These are phyloP conservation scores for Ogataea nonfermentans DNA, from an alignment of 805 yeast genomes.

Conservation along the genomic window DNA sequence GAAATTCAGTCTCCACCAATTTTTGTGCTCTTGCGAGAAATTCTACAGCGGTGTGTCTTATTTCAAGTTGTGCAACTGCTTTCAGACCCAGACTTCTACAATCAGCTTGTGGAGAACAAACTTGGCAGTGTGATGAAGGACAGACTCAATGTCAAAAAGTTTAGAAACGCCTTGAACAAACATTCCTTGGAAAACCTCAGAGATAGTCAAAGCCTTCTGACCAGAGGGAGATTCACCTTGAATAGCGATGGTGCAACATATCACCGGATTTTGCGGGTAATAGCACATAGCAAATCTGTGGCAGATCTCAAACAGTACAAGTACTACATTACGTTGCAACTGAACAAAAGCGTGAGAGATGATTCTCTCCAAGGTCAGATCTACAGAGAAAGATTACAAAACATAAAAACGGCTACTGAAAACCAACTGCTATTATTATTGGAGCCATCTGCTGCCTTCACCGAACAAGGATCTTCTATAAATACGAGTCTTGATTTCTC, in stretches of 20 bases:
- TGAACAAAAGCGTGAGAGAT: constrained; percentile 39
- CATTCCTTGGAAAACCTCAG: constrained; percentile 42
- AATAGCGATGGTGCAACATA: constrained; percentile 40
- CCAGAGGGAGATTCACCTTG: constrained; percentile 37
- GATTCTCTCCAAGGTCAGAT: constrained; percentile 21
- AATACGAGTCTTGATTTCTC: constrained; percentile 28
- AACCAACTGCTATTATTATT: constrained; percentile 14
- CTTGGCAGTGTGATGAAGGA: constrained; percentile 69
- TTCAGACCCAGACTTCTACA: constrained; percentile 76
- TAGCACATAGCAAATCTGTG: constrained; percentile 34
- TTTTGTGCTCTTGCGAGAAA: constrained; percentile 53
- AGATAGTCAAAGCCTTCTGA: constrained; percentile 22
- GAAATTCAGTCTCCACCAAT: constrained; percentile 52
- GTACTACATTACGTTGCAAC: constrained; percentile 46
- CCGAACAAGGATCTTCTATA: constrained; percentile 10
- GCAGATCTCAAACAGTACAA: constrained; percentile 49
- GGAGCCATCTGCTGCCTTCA: constrained; percentile 7
- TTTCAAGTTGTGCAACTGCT: constrained; percentile 50
- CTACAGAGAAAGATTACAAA: constrained; percentile 23
- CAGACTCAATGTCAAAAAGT: constrained; percentile 66
- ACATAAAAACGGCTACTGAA: constrained; percentile 24
- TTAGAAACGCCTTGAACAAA: constrained; percentile 66
- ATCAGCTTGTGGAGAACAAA: constrained; percentile 55
- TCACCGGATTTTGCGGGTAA: constrained; percentile 39
- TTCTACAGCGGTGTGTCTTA: constrained; percentile 57